Base-by-base conservation (phyloP, 805 yeast species). In the Lachancea waltii region DNA sequence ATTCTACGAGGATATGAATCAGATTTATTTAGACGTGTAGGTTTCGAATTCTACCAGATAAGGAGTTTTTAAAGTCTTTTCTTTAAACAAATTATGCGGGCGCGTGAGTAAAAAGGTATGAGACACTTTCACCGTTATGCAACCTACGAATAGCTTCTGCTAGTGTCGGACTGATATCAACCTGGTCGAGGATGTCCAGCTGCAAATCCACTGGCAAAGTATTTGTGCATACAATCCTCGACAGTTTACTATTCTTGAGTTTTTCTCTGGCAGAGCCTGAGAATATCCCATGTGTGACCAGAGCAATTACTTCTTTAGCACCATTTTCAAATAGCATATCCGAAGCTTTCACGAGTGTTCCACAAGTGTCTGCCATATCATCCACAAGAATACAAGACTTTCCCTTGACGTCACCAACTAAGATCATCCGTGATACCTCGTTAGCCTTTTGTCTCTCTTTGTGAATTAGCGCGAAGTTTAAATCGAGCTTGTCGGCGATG, bases 331-430 rank as follows among this genome's bases (percentile, higher is more conserved):
- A 56, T 39, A 84, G 65, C 10, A 80, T 75, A 46, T 84, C 90
- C 16, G 87, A 85, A 26, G 92, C 92, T 62, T 83, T 84, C 38
- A 81, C 84, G 46, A 84, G 65, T 14, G 94, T 84, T 45, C 92
- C 94, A 65, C 94, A 84, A 15, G 94, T 84, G 58, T 84, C 94
- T 32, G 92, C 92, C 87, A 84, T 84, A 60, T 84, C 94, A 63
- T 84, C 94, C 31, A 84, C 85, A 50, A 84, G 75, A 39, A 84
- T 68, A 65, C 92, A 84, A 35, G 77, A 69, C 60, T 83, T 83
- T 43, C 75, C 80, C 3, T 79, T 65, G 25, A 84, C 94, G 64
- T 84, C 92, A 54, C 94, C 94, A 35, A 84, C 94, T 36, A 84
- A 68, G 16, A 82, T 89, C 94, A 84, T 84, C 56, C 82, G 70